These are phyloP conservation scores for Aspergillus spinulosporus DNA, from an alignment of 2,329 filamentous ascomycete species.

Conservation along the genomic window DNA sequence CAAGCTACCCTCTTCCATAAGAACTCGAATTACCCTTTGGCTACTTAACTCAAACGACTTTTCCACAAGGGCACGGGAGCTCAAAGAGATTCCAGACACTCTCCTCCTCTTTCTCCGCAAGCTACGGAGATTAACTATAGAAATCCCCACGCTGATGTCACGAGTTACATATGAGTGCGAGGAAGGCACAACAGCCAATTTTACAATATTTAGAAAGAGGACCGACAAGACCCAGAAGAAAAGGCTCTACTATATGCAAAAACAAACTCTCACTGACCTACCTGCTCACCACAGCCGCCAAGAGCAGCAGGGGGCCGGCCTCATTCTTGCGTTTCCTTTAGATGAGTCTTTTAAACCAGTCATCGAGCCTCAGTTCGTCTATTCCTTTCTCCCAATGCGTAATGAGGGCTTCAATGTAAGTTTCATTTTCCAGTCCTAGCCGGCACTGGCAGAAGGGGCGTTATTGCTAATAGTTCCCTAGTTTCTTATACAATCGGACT, in stretches of 20 bases:
- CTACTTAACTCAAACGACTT: constrained; percentile 12
- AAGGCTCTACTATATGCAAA: constrained; percentile 33
- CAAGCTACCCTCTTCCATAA: not conserved
- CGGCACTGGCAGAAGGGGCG: too few relatives aligned
- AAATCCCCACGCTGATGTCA: constrained; percentile 9
- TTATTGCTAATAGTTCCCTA: not conserved
- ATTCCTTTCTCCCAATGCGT: constrained; percentile 51
- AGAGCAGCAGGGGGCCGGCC: constrained; percentile 28
- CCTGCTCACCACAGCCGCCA: not conserved
- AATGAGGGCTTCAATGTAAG: constrained; percentile 46
- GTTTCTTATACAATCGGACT: constrained; percentile 15
- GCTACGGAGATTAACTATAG: constrained; percentile 31
- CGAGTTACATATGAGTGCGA: not conserved
- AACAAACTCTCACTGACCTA: constrained; percentile 21
- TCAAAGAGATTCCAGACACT: constrained; percentile 38
- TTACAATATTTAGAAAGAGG: not conserved
- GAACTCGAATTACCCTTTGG: constrained; percentile 43
- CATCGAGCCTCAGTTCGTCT: constrained; percentile 45
- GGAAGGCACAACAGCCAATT: not conserved
- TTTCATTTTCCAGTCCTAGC: not conserved
- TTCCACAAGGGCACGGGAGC: constrained; percentile 31
- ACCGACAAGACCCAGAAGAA: not conserved
- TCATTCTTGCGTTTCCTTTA: constrained; percentile 52
- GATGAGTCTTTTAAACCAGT: constrained; percentile 34
- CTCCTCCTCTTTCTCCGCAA: constrained; percentile 49